phyloP scores from a whole-genome alignment of 495 filamentous ascomycete species.

The Bryoglossum gracile region DNA sequence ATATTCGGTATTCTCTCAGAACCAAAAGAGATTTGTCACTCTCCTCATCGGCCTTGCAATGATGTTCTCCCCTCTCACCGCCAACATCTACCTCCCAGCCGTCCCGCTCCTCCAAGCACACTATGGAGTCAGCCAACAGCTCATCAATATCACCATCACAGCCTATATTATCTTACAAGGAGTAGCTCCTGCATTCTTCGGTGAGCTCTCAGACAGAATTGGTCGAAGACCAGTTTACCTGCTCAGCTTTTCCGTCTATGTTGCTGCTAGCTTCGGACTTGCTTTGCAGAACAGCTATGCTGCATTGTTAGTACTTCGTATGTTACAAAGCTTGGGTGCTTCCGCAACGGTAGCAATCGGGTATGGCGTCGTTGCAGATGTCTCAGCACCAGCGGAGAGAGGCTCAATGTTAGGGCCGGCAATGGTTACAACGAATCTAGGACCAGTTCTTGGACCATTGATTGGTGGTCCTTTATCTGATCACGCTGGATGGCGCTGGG shows the following conservation, averaged over 20 bases:
- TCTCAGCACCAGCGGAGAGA: slow-evolving; percentile 29
- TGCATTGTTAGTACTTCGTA: not conserved
- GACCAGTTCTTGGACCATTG: slow-evolving; percentile 29
- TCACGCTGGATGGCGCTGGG: slow-evolving; percentile 32
- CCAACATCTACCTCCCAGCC: slow-evolving; percentile 33
- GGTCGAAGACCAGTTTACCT: slow-evolving; percentile 35
- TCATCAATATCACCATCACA: slow-evolving; percentile 33
- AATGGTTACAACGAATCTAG: slow-evolving; percentile 4
- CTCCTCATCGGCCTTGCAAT: not conserved
- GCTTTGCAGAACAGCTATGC: slow-evolving; percentile 19
- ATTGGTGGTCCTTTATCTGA: slow-evolving; percentile 35
- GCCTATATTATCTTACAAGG: slow-evolving; percentile 22
- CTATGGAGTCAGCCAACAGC: not conserved
- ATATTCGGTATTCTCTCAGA: not conserved
- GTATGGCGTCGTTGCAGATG: slow-evolving; percentile 35
- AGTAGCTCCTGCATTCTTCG: slow-evolving; percentile 20
- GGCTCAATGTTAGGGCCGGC: slow-evolving; percentile 31
- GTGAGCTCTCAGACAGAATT: slow-evolving; percentile 33
- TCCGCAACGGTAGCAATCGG: slow-evolving; percentile 26
- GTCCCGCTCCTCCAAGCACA: slow-evolving; percentile 22
- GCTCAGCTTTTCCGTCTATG: slow-evolving; percentile 33
- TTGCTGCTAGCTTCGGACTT: slow-evolving; percentile 34
- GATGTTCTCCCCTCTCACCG: slow-evolving; percentile 25
- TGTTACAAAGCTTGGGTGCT: slow-evolving; percentile 20
- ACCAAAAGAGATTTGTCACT: not conserved